Percentiles rank a stretch among this genome's conserved stretches.
Evolutionary conservation across 2,329 filamentous ascomycete genomes (phyloP).

Genomic region (Microdochium trichocladiopsis): DNA sequence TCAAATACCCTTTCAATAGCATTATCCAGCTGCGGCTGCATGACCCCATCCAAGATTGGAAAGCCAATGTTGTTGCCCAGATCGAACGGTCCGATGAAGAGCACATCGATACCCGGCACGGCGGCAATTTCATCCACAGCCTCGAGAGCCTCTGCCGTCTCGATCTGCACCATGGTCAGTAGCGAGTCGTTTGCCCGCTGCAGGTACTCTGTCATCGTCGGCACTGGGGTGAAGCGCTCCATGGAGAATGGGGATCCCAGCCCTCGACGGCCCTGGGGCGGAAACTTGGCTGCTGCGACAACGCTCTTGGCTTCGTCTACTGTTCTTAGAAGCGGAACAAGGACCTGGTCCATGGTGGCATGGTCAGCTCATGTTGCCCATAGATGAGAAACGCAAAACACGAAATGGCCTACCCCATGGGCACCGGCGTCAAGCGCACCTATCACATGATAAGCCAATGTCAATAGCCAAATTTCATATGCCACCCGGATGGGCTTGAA

Average conservation of each 20-base stretch:
- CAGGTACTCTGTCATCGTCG: constrained; percentile 47
- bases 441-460: constrained; percentile 16
- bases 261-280: constrained; percentile 44
- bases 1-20: constrained; percentile 52
- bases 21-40: constrained; percentile 49
- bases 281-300: constrained; percentile 47
- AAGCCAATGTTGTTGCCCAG: constrained; percentile 56
- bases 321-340: constrained; percentile 48
- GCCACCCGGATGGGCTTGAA: too few species aligned
- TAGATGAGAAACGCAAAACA: background rate
- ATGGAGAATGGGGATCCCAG: constrained; percentile 49
- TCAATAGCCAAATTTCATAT: too few species aligned
- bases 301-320: constrained; percentile 43
- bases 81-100: constrained; percentile 62
- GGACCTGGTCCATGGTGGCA: constrained; percentile 22
- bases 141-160: constrained; percentile 56
- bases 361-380: background rate
- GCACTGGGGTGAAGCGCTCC: constrained; percentile 37
- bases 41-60: constrained; percentile 53
- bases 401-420: constrained; percentile 37
- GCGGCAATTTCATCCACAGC: constrained; percentile 55
- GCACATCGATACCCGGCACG: constrained; percentile 51
- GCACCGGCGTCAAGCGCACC: constrained; percentile 52
- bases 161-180: constrained; percentile 61
- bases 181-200: constrained; percentile 49